Percentiles rank a stretch among this genome's conserved stretches.
Evolutionary conservation across 768 basidiomycete genomes (phyloP).

Genomic region (Paxillus involutus): DNA sequence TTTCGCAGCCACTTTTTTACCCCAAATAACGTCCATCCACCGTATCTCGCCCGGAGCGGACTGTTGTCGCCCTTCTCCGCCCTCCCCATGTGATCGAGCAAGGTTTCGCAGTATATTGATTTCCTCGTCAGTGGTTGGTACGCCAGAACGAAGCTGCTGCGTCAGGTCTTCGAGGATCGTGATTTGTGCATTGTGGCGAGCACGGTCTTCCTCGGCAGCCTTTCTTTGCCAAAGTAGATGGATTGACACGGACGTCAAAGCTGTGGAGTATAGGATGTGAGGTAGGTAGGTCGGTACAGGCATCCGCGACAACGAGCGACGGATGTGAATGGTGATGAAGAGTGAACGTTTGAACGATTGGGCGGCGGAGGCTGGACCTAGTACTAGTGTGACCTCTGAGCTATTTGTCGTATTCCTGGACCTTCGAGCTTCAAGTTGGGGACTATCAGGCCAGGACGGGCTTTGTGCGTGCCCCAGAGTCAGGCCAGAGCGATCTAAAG

Average conservation of each 20-base stretch:
- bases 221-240: constrained; percentile 60
- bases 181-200: constrained; percentile 54
- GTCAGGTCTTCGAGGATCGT: constrained; percentile 63
- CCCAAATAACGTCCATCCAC: constrained; percentile 57
- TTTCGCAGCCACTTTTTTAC: constrained; percentile 25
- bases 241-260: constrained; percentile 65
- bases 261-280: constrained; percentile 64
- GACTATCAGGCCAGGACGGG: too few relatives aligned
- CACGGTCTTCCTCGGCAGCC: constrained; percentile 49
- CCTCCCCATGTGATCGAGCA: constrained; percentile 36
- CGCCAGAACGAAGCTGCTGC: constrained; percentile 49
- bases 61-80: constrained; percentile 10
- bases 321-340: neutral
- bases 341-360: too few relatives aligned
- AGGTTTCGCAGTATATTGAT: constrained; percentile 54
- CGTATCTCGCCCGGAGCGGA: constrained; percentile 24
- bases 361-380: too few relatives aligned
- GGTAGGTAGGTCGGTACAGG: constrained; percentile 48
- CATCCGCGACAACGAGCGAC: constrained; percentile 14
- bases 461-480: too few relatives aligned
- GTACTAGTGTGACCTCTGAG: too few relatives aligned
- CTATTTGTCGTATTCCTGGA: too few relatives aligned
- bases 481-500: too few relatives aligned
- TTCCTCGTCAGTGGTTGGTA: constrained; percentile 47
- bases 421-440: too few relatives aligned